phyloP scores from a whole-genome alignment of 345 rosid genomes.

The Tarenaya hassleriana region DNA sequence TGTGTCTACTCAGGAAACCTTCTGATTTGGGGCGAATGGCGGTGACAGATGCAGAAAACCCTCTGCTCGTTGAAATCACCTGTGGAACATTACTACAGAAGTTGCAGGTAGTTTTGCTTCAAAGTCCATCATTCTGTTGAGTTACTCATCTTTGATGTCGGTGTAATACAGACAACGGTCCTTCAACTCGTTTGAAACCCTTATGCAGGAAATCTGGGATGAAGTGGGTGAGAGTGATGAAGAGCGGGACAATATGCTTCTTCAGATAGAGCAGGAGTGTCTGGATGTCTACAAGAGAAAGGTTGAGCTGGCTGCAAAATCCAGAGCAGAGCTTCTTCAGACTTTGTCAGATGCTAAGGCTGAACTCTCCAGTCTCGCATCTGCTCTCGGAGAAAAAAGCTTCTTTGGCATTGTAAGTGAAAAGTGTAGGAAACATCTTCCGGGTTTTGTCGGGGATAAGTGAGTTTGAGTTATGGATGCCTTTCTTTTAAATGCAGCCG shows the following conservation, averaged over 20 bases:
- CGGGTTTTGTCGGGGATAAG: neutral
- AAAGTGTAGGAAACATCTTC: neutral
- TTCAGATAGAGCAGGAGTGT: conserved; percentile 89
- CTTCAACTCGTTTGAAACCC: conserved; percentile 2
- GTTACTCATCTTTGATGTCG: conserved; percentile 1
- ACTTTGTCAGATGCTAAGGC: conserved; percentile 75
- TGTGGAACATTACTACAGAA: conserved; percentile 80
- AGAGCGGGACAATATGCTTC: conserved; percentile 88
- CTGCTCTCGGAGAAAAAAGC: conserved; percentile 80
- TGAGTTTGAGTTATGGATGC: neutral
- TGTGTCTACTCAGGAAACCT: conserved; percentile 28
- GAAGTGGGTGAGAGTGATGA: conserved; percentile 97
- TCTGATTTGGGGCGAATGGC: conserved; percentile 48
- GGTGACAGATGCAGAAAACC: conserved; percentile 56
- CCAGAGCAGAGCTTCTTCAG: conserved; percentile 84
- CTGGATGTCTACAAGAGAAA: conserved; percentile 91
- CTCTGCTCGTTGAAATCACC: conserved; percentile 75
- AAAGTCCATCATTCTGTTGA: neutral
- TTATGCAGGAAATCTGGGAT: conserved; percentile 87
- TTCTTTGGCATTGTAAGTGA: conserved; percentile 58
- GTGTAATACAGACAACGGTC: neutral
- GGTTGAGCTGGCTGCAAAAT: conserved; percentile 79
- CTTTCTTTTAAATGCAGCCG: conserved; percentile 46
- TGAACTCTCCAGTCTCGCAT: conserved; percentile 66
- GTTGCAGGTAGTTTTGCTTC: conserved; percentile 50